Conservation (phyloP, 768 basidiomycete genomes). For the Arthromyces matolae region DNA sequence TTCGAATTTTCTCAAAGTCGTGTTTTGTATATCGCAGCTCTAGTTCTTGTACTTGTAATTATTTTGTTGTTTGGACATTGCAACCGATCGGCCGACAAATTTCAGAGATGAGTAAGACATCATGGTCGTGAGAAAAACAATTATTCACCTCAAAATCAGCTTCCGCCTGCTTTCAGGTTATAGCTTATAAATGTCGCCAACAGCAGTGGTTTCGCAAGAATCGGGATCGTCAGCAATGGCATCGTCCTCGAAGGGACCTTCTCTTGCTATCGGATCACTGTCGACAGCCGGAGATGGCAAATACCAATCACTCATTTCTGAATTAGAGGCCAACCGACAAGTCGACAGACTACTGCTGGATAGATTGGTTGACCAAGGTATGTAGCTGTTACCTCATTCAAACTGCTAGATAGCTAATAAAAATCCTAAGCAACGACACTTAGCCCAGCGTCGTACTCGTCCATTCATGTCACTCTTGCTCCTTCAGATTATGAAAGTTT, state of each 20-base stretch:
- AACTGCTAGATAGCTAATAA: slow-evolving; percentile 1
- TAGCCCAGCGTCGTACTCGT: slow-evolving; percentile 50
- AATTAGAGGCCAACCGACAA: slow-evolving; percentile 47
- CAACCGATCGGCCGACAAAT: slow-evolving; percentile 2
- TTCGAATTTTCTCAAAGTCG: no score
- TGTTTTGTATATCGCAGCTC: background rate
- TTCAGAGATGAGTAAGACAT: slow-evolving; percentile 8
- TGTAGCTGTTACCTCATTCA: slow-evolving; percentile 13
- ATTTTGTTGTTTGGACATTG: background rate
- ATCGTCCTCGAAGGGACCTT: slow-evolving; percentile 39
- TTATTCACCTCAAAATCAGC: background rate
- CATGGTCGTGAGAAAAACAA: slow-evolving; percentile 5
- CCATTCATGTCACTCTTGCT: slow-evolving; percentile 66
- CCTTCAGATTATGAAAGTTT: slow-evolving; percentile 59
- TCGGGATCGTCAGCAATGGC: slow-evolving; percentile 17
- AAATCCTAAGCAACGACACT: slow-evolving; percentile 52
- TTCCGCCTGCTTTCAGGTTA: background rate
- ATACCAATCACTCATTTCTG: slow-evolving; percentile 67
- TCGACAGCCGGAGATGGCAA: slow-evolving; percentile 74
- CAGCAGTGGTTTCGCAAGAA: slow-evolving; percentile 45
- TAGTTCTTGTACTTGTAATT: background rate
- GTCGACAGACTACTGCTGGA: slow-evolving; percentile 84
- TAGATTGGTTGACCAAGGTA: slow-evolving; percentile 78
- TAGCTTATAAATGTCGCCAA: slow-evolving; percentile 70
- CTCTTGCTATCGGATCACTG: slow-evolving; percentile 75